Evolutionary conservation across 1,139 yeast genomes (phyloP), one percentile per base, ranked within the genome.

Genomic region (Yamadazyma sp.): DNA sequence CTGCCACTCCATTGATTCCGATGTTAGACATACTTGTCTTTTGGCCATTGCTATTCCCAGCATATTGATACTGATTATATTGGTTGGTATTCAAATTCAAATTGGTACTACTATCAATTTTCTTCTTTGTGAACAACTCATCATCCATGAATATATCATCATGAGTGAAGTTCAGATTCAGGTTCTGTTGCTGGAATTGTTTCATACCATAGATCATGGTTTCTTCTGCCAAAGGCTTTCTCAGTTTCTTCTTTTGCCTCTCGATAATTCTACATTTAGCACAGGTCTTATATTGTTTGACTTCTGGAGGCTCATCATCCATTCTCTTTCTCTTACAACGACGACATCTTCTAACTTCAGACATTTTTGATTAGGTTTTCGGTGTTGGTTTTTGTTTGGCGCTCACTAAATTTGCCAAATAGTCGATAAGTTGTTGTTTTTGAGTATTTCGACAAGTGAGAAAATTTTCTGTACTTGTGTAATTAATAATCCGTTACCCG

Each of bases 191-290:
- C 47, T 68, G 67, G 48, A 70, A 70, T 52, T 70, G 76, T 48
- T 67, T 68, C 61, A 70, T 62, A 2, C 76, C 76, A 47, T 70
- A 70, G 24, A 68, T 58, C 72, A 70, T 70, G 33, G 76, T 70
- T 44, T 70, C 76, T 47, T 70, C 76, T 4, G 76, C 76, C 53
- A 70, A 60, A 9, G 72, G 75, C 45, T 68, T 68, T 34, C 75
- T 59, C 60, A 61, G 66, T 52, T 68, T 67, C 57, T 70, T 69
- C 54, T 72, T 70, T 51, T 68, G 70, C 38, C 76, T 55, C 51
- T 77, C 82, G 37, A 76, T 73, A 52, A 76, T 73, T 45, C 82
- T 69, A 56, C 82, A 77, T 45, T 77, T 75, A 54, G 78, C 79
- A 59, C 82, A 77, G 2, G 82, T 77, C 48, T 76, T 76, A 55